phyloP scores from a whole-genome alignment of 345 rosid species.

The Rubroshorea leprosula region DNA sequence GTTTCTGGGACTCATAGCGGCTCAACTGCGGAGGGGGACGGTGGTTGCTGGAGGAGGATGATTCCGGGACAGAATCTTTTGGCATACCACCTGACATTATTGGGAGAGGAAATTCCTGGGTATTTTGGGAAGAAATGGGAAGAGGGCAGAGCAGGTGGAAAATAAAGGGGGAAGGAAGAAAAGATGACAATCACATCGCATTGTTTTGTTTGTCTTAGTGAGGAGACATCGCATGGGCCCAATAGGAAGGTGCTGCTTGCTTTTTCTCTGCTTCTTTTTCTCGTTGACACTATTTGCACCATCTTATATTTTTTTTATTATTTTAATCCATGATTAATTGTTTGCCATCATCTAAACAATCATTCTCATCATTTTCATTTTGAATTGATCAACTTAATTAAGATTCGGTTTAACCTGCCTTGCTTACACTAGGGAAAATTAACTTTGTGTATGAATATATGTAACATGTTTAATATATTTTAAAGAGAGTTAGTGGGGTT shows the following conservation, averaged over 20 bases:
- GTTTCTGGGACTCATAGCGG: constrained; percentile 62
- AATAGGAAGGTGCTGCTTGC: neutral
- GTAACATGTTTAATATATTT: neutral
- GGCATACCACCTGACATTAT: neutral
- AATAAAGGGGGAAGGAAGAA: neutral
- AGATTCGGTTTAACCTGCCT: too few relatives aligned
- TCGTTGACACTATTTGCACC: neutral
- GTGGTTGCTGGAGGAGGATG: neutral
- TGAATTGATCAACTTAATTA: neutral
- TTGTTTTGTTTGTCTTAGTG: neutral
- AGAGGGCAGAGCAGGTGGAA: neutral
- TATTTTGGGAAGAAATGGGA: neutral
- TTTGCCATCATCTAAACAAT: neutral
- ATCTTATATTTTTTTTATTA: neutral
- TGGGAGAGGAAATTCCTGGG: neutral
- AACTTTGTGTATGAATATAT: too few relatives aligned
- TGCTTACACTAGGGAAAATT: too few relatives aligned
- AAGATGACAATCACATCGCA: neutral
- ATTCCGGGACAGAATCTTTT: neutral
- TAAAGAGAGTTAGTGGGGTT: neutral
- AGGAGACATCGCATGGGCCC: neutral
- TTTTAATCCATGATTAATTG: neutral
- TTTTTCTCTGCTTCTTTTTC: neutral
- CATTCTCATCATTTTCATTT: neutral
- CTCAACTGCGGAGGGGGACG: constrained; percentile 14